phyloP scores from a whole-genome alignment of 768 basidiomycete species.

The Cystofilobasidium capitatum region DNA sequence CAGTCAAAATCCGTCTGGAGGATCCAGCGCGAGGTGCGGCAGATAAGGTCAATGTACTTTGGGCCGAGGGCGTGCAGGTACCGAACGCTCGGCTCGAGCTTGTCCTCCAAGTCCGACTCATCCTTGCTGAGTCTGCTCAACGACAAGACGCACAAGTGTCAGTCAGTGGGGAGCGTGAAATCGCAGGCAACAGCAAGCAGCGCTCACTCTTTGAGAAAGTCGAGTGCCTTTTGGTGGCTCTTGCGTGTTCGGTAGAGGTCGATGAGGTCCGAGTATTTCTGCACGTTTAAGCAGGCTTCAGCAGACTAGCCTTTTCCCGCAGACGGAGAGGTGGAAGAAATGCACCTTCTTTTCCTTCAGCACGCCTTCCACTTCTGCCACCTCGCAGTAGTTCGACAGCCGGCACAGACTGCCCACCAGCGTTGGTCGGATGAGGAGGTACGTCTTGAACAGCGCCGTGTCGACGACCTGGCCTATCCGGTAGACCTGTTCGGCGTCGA shows the following conservation, averaged over 20 bases:
- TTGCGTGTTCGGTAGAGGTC: constrained; percentile 88
- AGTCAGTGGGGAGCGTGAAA: background rate
- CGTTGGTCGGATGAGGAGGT: constrained; percentile 65
- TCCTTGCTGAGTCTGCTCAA: constrained; percentile 62
- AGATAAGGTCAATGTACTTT: constrained; percentile 68
- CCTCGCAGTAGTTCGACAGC: constrained; percentile 93
- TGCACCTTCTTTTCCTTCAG: constrained; percentile 65
- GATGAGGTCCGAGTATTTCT: constrained; percentile 88
- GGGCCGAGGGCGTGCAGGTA: constrained; percentile 87
- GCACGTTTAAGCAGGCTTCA: background rate
- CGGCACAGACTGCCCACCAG: constrained; percentile 80
- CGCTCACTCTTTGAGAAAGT: constrained; percentile 70
- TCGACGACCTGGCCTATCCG: constrained; percentile 88
- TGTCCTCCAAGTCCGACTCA: constrained; percentile 66
- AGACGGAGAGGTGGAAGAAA: background rate
- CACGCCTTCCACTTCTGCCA: constrained; percentile 82
- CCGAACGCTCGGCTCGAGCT: constrained; percentile 68
- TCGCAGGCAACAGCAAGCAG: too few species aligned
- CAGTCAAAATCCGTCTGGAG: constrained; percentile 62
- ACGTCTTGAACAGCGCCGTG: constrained; percentile 88
- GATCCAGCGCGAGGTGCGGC: constrained; percentile 73
- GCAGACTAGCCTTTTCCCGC: background rate
- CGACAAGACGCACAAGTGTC: background rate
- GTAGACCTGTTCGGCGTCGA: constrained; percentile 75
- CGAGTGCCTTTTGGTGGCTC: constrained; percentile 83